Evolutionary conservation across 2,329 filamentous ascomycete genomes (phyloP).

Genomic region (Tolypocladium tropicale): DNA sequence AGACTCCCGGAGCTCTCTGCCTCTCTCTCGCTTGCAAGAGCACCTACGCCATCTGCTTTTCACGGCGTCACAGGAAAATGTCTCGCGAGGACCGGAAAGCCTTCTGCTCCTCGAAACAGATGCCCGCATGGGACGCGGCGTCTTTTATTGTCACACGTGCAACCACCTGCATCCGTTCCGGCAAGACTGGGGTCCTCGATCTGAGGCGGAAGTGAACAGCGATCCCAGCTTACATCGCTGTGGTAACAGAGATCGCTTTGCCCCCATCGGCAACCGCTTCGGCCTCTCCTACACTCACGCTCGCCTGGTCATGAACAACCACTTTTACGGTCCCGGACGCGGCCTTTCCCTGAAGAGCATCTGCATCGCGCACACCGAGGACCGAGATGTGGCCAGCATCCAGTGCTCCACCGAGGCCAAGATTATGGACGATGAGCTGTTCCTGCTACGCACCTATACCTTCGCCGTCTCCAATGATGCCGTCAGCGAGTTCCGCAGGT

Average conservation of each 20-base stretch:
- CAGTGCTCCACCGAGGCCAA: conserved; percentile 9
- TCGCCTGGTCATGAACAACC: conserved; percentile 11
- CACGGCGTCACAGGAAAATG: conserved; percentile 1
- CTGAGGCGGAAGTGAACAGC: neutral
- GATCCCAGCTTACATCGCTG: conserved; percentile 2
- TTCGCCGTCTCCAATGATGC: conserved; percentile 4
- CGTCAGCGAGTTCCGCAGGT: conserved; percentile 6
- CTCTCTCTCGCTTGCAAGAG: conserved; percentile 9
- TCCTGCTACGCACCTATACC: conserved; percentile 9
- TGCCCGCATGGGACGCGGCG: conserved; percentile 4
- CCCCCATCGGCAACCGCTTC: conserved; percentile 9
- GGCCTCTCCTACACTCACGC: conserved; percentile 9
- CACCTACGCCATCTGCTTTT: conserved; percentile 3
- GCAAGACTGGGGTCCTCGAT: conserved; percentile 5
- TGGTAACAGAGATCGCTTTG: conserved; percentile 8
- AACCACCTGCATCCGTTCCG: conserved; percentile 9
- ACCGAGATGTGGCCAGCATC: conserved; percentile 3
- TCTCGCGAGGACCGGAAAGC: conserved; percentile 1
- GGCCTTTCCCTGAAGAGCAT: conserved; percentile 9
- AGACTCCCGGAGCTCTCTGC: conserved; percentile 5
- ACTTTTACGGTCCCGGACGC: conserved; percentile 10
- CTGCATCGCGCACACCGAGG: conserved; percentile 6
- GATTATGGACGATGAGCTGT: conserved; percentile 9
- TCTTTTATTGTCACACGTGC: conserved; percentile 10
- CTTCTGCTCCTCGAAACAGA: conserved; percentile 9